Base-by-base conservation (phyloP, 2,329 filamentous ascomycete species). In the Colletotrichum zoysiae region DNA sequence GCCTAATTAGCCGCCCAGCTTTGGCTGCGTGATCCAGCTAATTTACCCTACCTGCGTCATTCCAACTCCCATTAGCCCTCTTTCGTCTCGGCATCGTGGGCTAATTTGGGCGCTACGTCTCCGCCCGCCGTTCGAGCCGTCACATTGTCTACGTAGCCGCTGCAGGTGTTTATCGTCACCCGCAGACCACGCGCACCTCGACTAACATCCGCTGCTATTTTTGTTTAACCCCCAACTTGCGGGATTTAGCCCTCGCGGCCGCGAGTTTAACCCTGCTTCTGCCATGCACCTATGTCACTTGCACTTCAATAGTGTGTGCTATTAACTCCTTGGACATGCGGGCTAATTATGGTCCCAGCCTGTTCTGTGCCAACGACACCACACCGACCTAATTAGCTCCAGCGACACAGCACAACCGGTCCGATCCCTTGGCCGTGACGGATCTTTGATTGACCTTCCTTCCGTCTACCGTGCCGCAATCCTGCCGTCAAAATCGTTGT, bases 171-270 rank as follows among this genome's bases (percentile, higher is more conserved):
- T 73, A 72, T 56, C 58, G 56, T 74, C 68, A 61, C 73, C 64
- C 56, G 73, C 73, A 75, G 66, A 38, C 33, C 64, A 61, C 63
- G 53, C 40, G 63, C 62, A 65, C 14, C 44, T 26, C 51, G 30
- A 56, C 68, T 75, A 74, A 71, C 67, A 73, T 33, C 57, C 18
- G 51, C 58, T 62, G 74, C 79, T 82, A 81, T 81, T 82, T 81
- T 80, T 81, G 78, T 78, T 79, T 81, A 78, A 76, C 38, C 75
- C 74, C 77, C 78, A 67, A 65, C 76, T 38, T 55, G 66, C 70
- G 42, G 26, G n/a, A 67, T 55, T 67, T 67, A 59, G 48, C 70
- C 73, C 73, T 61, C 59, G 50, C 56, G 26, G 33, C 53, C 35
- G 14, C 38, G 26, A 68, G 48, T 51, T 65, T 65, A 50, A 62